Evolutionary conservation across 1,284 basidiomycete genomes (phyloP).

Genomic region (Mycena sp.): DNA sequence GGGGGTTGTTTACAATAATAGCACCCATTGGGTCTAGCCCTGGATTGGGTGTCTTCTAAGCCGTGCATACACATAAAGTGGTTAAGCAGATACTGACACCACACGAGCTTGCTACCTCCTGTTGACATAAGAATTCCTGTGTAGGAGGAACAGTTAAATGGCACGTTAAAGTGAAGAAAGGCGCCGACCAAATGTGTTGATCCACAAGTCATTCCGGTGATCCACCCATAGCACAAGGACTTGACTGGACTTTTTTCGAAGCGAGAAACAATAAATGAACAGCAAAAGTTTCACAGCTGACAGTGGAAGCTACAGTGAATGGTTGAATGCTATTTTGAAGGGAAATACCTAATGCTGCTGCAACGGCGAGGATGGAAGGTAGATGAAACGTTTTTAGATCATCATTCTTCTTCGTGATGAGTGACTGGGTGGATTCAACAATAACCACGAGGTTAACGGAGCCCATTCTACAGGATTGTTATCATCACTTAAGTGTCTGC

Average conservation of each 20-base stretch:
- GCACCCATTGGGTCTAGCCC: slow-evolving; percentile 86
- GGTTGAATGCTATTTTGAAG: not conserved
- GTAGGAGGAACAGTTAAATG: slow-evolving; percentile 41
- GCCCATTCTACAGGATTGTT: slow-evolving; percentile 71
- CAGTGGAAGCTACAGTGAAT: slow-evolving; percentile 20
- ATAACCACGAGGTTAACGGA: slow-evolving; percentile 88
- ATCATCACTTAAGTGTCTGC: slow-evolving; percentile 12
- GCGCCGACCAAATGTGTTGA: slow-evolving; percentile 76
- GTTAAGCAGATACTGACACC: slow-evolving; percentile 66
- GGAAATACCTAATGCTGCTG: slow-evolving; percentile 75
- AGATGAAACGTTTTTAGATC: slow-evolving; percentile 81
- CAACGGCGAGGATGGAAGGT: slow-evolving; percentile 85
- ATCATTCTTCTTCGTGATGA: slow-evolving; percentile 64
- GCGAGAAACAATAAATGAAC: slow-evolving; percentile 87
- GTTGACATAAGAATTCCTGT: slow-evolving; percentile 89
- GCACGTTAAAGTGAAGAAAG: slow-evolving; percentile 8
- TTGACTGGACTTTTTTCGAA: slow-evolving; percentile 86
- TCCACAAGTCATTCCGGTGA: slow-evolving; percentile 90
- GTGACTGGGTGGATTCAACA: slow-evolving; percentile 82
- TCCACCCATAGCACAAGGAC: slow-evolving; percentile 96
- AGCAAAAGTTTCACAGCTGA: slow-evolving; percentile 87
- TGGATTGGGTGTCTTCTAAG: too few relatives aligned
- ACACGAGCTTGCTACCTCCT: slow-evolving; percentile 86
- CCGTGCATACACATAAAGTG: slow-evolving; percentile 4
- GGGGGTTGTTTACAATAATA: slow-evolving; percentile 63